Conservation (phyloP, 1,139 yeast genomes). For the Debaryomycetaceae sp. region DNA sequence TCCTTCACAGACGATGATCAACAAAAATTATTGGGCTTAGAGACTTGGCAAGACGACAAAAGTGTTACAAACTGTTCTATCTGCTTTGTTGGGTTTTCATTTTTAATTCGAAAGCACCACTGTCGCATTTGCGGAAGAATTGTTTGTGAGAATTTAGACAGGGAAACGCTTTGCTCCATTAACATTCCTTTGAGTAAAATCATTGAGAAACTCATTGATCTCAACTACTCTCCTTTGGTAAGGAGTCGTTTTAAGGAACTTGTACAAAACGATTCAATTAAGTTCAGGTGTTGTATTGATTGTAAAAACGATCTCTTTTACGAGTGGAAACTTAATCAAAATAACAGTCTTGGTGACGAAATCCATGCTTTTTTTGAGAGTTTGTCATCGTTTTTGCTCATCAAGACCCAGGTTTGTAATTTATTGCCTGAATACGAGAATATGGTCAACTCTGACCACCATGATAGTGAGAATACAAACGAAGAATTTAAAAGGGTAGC, state of each 20-base stretch:
- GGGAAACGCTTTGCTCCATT: constrained; percentile 57
- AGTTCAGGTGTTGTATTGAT: constrained; percentile 55
- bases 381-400: constrained; percentile 31
- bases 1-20: constrained; percentile 31
- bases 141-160: constrained; percentile 66
- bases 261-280: constrained; percentile 11
- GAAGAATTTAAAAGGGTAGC: constrained; percentile 22
- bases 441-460: constrained; percentile 8
- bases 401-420: constrained; percentile 31
- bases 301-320: constrained; percentile 66
- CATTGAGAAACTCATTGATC: constrained; percentile 35
- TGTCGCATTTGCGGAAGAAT: constrained; percentile 81
- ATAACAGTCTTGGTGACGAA: constrained; percentile 1
- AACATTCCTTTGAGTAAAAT: constrained; percentile 59
- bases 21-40: constrained; percentile 43
- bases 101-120: constrained; percentile 75
- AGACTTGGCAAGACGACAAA: constrained; percentile 65
- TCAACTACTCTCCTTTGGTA: constrained; percentile 36
- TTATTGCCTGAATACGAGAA: constrained; percentile 30
- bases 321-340: constrained; percentile 47
- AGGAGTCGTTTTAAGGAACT: constrained; percentile 16
- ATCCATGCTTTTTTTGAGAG: constrained; percentile 20
- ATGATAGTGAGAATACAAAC: constrained; percentile 11
- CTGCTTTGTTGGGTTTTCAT: constrained; percentile 57
- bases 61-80: constrained; percentile 54